A percentile compares a stretch with the other conserved stretches of the same genome.
Conservation (phyloP, 441 rosid genomes). For the Theobroma grandiflorum region DNA sequence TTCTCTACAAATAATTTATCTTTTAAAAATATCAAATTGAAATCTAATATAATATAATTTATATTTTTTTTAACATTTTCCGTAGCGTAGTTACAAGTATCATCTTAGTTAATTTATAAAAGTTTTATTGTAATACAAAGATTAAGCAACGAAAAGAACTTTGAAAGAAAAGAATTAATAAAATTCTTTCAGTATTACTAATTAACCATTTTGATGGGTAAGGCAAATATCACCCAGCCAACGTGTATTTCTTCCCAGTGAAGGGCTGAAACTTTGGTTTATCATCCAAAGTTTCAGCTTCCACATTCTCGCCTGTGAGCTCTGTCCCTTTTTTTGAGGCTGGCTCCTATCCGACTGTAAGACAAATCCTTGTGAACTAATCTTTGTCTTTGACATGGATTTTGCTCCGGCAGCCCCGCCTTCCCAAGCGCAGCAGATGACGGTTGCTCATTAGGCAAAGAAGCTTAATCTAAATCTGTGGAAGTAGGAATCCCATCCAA, state of each 20-base stretch:
- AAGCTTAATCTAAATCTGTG: not conserved
- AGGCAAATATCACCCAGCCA: not conserved
- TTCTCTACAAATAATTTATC: no score
- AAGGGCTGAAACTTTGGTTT: not conserved
- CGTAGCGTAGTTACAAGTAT: no score
- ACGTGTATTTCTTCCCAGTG: constrained; percentile 7
- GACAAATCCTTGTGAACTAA: not conserved
- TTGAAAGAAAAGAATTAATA: not conserved
- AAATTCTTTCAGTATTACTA: not conserved
- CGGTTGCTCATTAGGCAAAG: not conserved
- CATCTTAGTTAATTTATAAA: no score
- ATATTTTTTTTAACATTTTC: no score
- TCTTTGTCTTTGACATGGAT: not conserved
- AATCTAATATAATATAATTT: no score
- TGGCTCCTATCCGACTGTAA: not conserved
- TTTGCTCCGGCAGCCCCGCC: not conserved
- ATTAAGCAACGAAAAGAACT: not conserved
- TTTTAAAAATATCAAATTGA: no score
- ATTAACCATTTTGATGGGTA: not conserved
- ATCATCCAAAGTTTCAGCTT: not conserved
- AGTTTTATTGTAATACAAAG: not conserved
- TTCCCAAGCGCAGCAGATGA: not conserved
- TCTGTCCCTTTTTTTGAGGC: not conserved
- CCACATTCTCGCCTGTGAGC: not conserved
- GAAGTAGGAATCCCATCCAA: not conserved